phyloP scores from a whole-genome alignment of 257 asterid species.

The Galeopsis tetrahit region DNA sequence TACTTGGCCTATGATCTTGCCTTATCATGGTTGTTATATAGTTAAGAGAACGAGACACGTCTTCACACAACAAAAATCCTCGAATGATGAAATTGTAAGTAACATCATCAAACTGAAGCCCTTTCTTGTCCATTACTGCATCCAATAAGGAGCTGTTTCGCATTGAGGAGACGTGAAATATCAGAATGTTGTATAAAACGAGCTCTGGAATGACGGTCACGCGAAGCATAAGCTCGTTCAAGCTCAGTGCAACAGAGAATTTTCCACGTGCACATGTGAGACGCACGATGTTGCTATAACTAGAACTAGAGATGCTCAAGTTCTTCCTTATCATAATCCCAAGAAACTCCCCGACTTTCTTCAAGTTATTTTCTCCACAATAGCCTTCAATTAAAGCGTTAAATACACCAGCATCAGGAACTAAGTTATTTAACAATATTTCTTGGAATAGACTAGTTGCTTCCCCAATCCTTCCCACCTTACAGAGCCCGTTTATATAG shows the following conservation, averaged over 20 bases:
- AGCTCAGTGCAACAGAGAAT: constrained; percentile 47
- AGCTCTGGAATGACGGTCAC: constrained; percentile 45
- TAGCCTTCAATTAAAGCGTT: constrained; percentile 51
- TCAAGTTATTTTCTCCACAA: constrained; percentile 46
- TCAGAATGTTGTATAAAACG: constrained; percentile 55
- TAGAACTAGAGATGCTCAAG: constrained; percentile 50
- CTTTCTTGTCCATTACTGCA: constrained; percentile 42
- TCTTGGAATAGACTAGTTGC: constrained; percentile 54
- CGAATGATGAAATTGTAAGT: constrained; percentile 58
- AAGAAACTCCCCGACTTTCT: constrained; percentile 51
- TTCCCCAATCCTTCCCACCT: constrained; percentile 46
- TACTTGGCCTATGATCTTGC: constrained; percentile 61
- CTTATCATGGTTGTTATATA: constrained; percentile 60
- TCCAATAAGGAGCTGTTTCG: constrained; percentile 40
- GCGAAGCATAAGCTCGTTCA: constrained; percentile 58
- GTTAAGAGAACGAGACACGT: constrained; percentile 42
- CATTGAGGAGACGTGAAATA: constrained; percentile 54
- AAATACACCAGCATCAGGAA: constrained; percentile 42
- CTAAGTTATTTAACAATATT: constrained; percentile 37
- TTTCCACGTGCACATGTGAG: constrained; percentile 48
- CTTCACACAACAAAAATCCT: constrained; percentile 51
- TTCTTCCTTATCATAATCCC: constrained; percentile 57
- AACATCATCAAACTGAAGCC: constrained; percentile 53
- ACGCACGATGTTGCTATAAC: constrained; percentile 57
- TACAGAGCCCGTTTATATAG: constrained; percentile 59